Evolutionary conservation across 768 basidiomycete species (phyloP), one percentile per base, ranked within the genome.

Genomic region (Agrocybe chaxingu): DNA sequence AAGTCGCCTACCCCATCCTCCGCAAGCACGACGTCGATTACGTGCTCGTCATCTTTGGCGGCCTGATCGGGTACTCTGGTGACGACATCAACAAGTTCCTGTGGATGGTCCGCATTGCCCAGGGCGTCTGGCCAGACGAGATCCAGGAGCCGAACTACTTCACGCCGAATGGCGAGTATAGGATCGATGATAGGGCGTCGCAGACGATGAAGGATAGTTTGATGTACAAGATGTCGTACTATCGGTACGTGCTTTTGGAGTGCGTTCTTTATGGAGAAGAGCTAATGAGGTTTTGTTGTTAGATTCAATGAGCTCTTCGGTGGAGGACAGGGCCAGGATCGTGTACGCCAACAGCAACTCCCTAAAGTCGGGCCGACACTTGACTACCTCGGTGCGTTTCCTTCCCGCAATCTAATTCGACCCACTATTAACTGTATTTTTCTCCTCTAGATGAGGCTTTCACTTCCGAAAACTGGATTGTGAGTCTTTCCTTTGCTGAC

Each of bases 81-180:
- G 97, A 99, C 66, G 97, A 99, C 65, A 89, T 99, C 75, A 99
- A 99, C 82, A 99, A 99, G 71, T 99, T 98, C 81, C 71, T 99
- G 43, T 98, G 95, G 95, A 98, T 98, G 92, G 87, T 98, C 51
- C 84, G 91, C 48, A 92, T 93, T 57, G 84, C 92, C 4, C 93
- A 96, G 61, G 95, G 95, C 43, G 88, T 96, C 30, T 98, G 95
- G 95, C 97, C 97, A 0, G 93, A 98, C 33, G 97, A 98, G 69
- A 90, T 99, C 53, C 92, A 91, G 65, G 97, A 99, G 70, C 79
- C 85, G 34, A 88, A 89, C 65, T 99, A 90, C 74, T 99, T 99
- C 71, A 98, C 89, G 0, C 76, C 84, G 18, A 73, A 87, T 10
- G 97, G 97, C 40, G 97, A 98, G 65, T 99, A 98, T 72, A 84